Evolutionary conservation across 768 basidiomycete genomes (phyloP), one percentile per base, ranked within the genome.

Genomic region (Hortiboletus campestris): DNA sequence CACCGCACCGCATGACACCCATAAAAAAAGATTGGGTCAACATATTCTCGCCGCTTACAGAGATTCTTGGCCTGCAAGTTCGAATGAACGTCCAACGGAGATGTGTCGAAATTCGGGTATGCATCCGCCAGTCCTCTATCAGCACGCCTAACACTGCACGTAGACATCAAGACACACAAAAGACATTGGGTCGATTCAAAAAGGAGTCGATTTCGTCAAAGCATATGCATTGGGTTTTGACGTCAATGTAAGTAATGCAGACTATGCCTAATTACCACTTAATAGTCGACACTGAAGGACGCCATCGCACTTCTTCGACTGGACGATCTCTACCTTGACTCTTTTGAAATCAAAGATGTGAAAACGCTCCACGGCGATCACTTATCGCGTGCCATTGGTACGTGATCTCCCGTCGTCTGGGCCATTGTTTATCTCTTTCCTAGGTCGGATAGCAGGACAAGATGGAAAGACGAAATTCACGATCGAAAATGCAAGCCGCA

Each of bases 391-490:
- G 97, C 97, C 11, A 98, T 99, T 58, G 97, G 94, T 85, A 58
- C 40, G 76, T 64, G 16, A 22, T n/a, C 20, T n/a, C 49, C 10
- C 20, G 32, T 29, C 32, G 3, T 43, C 6, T 35, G 22, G 46
- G 28, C 55, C n/a, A 17, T 44, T 16, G 22, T 47, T 67, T 19
- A 60, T 54, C 36, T 19, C 17, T 48, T 28, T 50, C 49, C 11
- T 63, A 92, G 91, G 94, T 62, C 95, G 97, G 63, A 98, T 99
- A 69, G 97, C 97, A 12, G 97, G 97, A 6, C 94, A 99, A 69
- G 94, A 97, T 59, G 97, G 97, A 42, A 98, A 98, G 76, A 98
- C 95, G 12, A 95, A 97, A 70, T 98, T 98, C 72, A 94, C 95
- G 2, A 98, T 99, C 52, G 97, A 99, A 77, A 99, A 98, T 65